A percentile compares a stretch with the other conserved stretches of the same genome.
Evolutionary conservation across 805 yeast genomes (phyloP).

Genomic region (Isabelozyma heimii): DNA sequence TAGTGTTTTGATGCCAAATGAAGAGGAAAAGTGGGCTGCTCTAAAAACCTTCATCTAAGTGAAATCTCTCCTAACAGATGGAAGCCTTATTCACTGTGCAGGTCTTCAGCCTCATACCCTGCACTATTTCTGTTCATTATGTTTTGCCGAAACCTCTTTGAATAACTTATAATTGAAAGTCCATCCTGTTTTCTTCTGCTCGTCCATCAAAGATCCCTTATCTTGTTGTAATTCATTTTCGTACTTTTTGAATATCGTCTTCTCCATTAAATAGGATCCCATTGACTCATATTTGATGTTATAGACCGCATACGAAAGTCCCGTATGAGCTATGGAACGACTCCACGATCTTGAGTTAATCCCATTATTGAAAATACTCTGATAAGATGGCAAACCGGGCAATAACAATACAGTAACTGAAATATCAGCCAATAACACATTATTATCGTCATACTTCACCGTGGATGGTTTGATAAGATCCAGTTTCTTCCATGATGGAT

Average conservation of each 20-base stretch:
- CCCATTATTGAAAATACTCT: slow-evolving; percentile 65
- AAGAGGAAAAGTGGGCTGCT: no score
- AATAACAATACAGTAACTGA: slow-evolving; percentile 59
- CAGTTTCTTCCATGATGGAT: slow-evolving; percentile 21
- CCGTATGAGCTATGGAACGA: slow-evolving; percentile 58
- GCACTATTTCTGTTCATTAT: neutral
- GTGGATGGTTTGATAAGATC: slow-evolving; percentile 24
- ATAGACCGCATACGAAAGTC: slow-evolving; percentile 67
- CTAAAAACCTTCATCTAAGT: no score
- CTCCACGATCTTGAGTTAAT: slow-evolving; percentile 78
- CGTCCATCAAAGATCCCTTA: slow-evolving; percentile 4
- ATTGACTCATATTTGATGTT: slow-evolving; percentile 47
- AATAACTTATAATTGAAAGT: slow-evolving; percentile 26
- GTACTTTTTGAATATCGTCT: slow-evolving; percentile 24
- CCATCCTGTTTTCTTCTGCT: slow-evolving; percentile 26
- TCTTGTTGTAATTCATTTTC: slow-evolving; percentile 25
- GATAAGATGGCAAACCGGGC: slow-evolving; percentile 65
- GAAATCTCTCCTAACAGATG: no score
- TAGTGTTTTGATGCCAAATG: no score
- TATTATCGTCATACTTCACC: slow-evolving; percentile 17
- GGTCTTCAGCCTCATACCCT: no score
- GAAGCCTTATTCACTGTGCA: no score
- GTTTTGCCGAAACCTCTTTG: slow-evolving; percentile 5
- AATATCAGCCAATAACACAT: slow-evolving; percentile 44
- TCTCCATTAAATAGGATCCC: slow-evolving; percentile 27